phyloP scores from a whole-genome alignment of 257 asterid species.

The Solanum bulbocastanum region DNA sequence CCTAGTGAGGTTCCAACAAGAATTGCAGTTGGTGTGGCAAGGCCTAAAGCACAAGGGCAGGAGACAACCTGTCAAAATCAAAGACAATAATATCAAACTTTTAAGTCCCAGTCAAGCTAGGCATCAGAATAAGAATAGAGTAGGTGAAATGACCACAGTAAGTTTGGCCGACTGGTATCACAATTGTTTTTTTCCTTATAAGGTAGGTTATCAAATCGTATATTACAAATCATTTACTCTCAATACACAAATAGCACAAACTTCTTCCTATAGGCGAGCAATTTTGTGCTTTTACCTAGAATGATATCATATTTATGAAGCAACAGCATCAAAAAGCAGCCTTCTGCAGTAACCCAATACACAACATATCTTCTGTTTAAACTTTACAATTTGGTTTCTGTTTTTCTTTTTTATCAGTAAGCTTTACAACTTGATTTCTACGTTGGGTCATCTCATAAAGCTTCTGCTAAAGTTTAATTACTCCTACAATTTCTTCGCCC shows the following conservation, averaged over 20 bases:
- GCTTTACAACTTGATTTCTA: neutral
- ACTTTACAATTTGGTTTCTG: neutral
- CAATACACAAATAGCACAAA: neutral
- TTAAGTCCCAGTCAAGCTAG: neutral
- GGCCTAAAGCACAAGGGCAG: slow-evolving; percentile 98
- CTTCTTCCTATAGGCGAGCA: neutral
- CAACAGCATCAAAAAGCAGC: neutral
- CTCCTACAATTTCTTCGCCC: neutral
- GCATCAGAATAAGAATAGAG: neutral
- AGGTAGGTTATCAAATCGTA: neutral
- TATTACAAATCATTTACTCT: neutral
- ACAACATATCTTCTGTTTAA: neutral
- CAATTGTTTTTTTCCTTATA: neutral
- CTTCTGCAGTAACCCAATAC: neutral
- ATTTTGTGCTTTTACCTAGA: neutral
- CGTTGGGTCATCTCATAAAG: neutral
- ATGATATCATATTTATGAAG: neutral
- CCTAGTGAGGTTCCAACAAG: slow-evolving; percentile 98
- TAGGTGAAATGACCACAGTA: neutral
- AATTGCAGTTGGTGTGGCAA: slow-evolving; percentile 97
- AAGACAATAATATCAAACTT: neutral
- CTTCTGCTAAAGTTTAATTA: neutral
- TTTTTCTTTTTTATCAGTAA: neutral
- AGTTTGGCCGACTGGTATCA: neutral
- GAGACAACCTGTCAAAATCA: slow-evolving; percentile 71